Evolutionary conservation across 768 basidiomycete genomes (phyloP).

Genomic region (Candolleomyces aberdarensis): DNA sequence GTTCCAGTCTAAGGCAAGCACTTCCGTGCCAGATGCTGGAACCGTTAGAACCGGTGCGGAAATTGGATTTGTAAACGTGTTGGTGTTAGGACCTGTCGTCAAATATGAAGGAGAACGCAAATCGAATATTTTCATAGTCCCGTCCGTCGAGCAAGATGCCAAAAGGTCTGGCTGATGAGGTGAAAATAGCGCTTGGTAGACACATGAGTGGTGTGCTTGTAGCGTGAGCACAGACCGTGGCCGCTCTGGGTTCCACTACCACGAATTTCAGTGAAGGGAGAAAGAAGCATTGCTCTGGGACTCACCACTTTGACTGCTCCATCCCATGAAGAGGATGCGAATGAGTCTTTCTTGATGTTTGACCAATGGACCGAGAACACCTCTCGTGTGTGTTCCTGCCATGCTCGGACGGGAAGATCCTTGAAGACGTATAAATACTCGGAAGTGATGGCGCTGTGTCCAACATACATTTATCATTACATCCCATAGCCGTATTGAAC

Average conservation of each 20-base stretch:
- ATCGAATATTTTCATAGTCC: conserved; percentile 82
- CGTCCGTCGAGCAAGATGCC: conserved; percentile 85
- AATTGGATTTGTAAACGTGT: conserved; percentile 60
- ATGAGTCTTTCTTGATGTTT: conserved; percentile 85
- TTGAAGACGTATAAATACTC: conserved; percentile 25
- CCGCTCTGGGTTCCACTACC: conserved; percentile 84
- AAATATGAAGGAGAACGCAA: conserved; percentile 62
- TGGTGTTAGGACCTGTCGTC: conserved; percentile 37
- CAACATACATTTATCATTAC: conserved; percentile 70
- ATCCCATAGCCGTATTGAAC: conserved; percentile 90
- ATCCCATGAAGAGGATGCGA: conserved; percentile 91
- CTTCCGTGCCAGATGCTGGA: conserved; percentile 74
- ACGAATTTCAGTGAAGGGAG: conserved; percentile 3
- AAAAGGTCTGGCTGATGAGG: conserved; percentile 84
- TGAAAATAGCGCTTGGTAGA: conserved; percentile 90
- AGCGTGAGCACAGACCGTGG: conserved; percentile 78
- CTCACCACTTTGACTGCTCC: conserved; percentile 83
- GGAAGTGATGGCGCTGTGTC: not conserved
- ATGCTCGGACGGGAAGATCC: conserved; percentile 86
- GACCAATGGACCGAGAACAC: conserved; percentile 96
- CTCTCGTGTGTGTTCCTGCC: conserved; percentile 94
- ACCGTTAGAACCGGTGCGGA: conserved; percentile 72
- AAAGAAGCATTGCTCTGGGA: conserved; percentile 8
- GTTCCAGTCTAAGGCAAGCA: conserved; percentile 88
- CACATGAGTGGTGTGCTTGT: conserved; percentile 79